Conservation (phyloP, 73 alveolate genomes). For the Chromera velia region DNA sequence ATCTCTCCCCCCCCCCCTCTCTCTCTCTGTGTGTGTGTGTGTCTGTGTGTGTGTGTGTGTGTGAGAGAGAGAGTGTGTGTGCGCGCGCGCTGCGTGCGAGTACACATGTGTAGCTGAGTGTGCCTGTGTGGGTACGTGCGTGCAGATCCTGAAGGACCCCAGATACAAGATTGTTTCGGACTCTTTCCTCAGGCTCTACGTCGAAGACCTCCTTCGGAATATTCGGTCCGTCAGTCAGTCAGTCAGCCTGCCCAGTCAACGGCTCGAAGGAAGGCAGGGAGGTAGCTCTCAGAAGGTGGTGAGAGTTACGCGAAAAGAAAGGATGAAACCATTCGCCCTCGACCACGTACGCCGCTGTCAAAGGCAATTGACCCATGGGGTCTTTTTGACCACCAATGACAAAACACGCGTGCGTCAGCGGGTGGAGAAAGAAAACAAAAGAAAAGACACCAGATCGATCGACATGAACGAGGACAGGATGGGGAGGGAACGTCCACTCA, state of each 20-base stretch:
- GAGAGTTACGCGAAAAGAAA: no score
- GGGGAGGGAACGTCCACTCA: no score
- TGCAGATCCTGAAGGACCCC: slow-evolving; percentile 43
- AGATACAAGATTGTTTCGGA: slow-evolving; percentile 47
- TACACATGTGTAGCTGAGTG: slow-evolving; percentile 23
- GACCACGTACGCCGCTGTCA: no score
- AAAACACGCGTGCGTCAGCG: no score
- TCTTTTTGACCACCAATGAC: background rate
- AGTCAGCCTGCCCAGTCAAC: background rate
- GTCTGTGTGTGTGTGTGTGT: background rate
- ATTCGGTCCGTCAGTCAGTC: slow-evolving; percentile 33
- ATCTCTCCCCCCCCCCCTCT: background rate
- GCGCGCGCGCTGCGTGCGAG: background rate
- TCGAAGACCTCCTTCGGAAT: slow-evolving; percentile 59
- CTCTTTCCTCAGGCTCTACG: slow-evolving; percentile 49
- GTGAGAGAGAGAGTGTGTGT: background rate
- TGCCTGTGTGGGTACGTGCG: slow-evolving; percentile 49
- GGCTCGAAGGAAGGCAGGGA: background rate
- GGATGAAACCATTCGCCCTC: no score
- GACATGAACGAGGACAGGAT: no score
- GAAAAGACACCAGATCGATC: no score
- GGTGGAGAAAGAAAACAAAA: no score
- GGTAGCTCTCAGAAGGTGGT: no score
- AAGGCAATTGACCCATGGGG: no score
- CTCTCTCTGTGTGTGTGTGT: background rate